A percentile compares a stretch with the other conserved stretches of the same genome.
Conservation (phyloP, 2,329 filamentous ascomycete species). For the Nigrospora oryzae region DNA sequence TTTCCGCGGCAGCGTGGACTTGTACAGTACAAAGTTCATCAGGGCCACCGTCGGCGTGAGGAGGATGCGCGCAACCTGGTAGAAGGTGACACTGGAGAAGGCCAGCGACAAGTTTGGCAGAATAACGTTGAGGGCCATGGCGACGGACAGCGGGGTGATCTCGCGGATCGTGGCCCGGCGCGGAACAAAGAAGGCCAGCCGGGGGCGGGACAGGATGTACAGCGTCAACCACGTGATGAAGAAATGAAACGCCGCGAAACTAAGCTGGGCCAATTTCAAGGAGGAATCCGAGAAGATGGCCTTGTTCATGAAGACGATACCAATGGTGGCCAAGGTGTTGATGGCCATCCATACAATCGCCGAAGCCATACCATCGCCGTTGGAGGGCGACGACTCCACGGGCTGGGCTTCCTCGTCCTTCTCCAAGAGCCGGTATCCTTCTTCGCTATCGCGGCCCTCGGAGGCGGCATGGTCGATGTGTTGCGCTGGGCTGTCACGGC, state of each 20-base stretch:
- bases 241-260: constrained; percentile 63
- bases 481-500: no score
- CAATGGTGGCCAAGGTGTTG: constrained; percentile 55
- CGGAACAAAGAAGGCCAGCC: constrained; percentile 49
- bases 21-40: constrained; percentile 57
- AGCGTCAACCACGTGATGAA: constrained; percentile 56
- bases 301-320: constrained; percentile 64
- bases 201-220: constrained; percentile 50
- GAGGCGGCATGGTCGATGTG: no score
- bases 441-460: constrained; percentile 25
- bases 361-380: constrained; percentile 22
- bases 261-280: constrained; percentile 53
- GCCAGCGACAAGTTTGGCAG: constrained; percentile 60
- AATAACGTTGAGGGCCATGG: constrained; percentile 63
- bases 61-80: constrained; percentile 60
- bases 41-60: constrained; percentile 57
- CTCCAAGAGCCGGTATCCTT: constrained; percentile 29
- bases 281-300: constrained; percentile 57
- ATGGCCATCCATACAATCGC: constrained; percentile 48
- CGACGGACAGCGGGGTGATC: constrained; percentile 55
- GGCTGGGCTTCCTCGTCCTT: constrained; percentile 21
- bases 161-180: constrained; percentile 44
- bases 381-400: constrained; percentile 19
- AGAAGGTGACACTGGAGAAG: constrained; percentile 61
- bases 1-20: constrained; percentile 41